Base-by-base conservation (phyloP, 164 flowering plant species). In the Warburgia ugandensis region DNA sequence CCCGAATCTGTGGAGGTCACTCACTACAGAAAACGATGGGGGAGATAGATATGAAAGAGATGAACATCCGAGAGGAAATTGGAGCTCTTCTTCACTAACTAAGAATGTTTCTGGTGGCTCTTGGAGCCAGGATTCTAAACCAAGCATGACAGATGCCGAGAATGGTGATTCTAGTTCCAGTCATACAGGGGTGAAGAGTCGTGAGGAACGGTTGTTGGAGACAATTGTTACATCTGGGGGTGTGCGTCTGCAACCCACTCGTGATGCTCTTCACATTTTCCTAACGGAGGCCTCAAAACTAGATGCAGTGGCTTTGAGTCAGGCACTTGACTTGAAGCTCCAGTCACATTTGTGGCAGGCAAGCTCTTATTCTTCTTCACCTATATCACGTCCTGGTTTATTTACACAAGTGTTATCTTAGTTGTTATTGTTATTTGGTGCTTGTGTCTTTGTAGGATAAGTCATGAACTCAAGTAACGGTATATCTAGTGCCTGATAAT, bases 321-420 rank as follows among this genome's bases (percentile, higher is more conserved):
- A 45, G 59, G 96, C 97, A 12, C 73, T 94, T 56, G 96, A 89
- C 53, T 54, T 70, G 46, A 94, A 84, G 75, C 94, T 94, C 38
- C 78, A 77, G 50, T 80, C 94, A 48, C 95, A 78, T 44, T 41
- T 68, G 55, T 94, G 99, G 99, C 99, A 94, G 99, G 99, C 56
- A 63, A 56, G n/a, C 20, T 33, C 30, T 50, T 50, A 31, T 39
- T 10, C 7, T 39, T 19, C 20, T 10, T 14, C 3, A 16, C 3
- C 16, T 3, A 2, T 39, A 16, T 7, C 16, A 39, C 16, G 4
- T 39, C n/a, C n/a, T n/a, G n/a, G n/a, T n/a, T n/a, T n/a, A n/a
- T n/a, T n/a, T n/a, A n/a, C n/a, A n/a, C n/a, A n/a, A n/a, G n/a
- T n/a, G n/a, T n/a, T n/a, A n/a, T n/a, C n/a, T n/a, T n/a, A n/a